Evolutionary conservation across 768 basidiomycete species (phyloP).

Genomic region (Mycena chlorophos): DNA sequence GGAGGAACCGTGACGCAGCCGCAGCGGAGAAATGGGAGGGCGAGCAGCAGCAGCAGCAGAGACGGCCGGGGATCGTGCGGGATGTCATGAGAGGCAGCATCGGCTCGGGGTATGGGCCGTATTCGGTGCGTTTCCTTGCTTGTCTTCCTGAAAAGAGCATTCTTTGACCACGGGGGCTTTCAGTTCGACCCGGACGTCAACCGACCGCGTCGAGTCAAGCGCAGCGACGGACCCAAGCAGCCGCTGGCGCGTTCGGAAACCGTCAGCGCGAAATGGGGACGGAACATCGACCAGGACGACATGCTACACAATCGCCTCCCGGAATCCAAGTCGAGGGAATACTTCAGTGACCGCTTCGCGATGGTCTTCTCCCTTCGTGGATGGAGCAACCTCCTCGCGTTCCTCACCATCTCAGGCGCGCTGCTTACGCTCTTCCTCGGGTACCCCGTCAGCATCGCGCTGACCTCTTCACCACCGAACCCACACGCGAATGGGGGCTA

Average conservation of each 20-base stretch:
- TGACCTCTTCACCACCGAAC: neutral
- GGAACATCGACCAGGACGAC: neutral
- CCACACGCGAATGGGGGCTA: neutral
- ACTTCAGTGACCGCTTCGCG: neutral
- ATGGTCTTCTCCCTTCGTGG: neutral
- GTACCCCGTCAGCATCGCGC: neutral
- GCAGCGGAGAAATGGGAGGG: too few relatives aligned
- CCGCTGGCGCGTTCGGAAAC: neutral
- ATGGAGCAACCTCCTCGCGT: neutral
- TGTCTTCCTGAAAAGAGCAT: conserved; percentile 38
- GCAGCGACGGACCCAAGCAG: too few relatives aligned
- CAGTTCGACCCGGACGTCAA: neutral
- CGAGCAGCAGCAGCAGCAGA: neutral
- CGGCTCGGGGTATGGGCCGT: conserved; percentile 11
- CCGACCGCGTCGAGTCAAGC: neutral
- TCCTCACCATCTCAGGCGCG: neutral
- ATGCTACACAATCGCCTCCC: conserved; percentile 1
- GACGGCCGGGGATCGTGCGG: neutral
- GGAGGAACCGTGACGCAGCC: neutral
- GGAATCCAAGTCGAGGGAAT: neutral
- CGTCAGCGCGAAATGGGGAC: neutral
- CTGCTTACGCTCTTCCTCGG: neutral
- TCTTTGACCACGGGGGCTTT: neutral
- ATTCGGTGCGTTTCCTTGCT: conserved; percentile 22
- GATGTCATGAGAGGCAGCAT: conserved; percentile 12